phyloP scores from a whole-genome alignment of 2,329 filamentous ascomycete species.

The Tolypocladium nubicola region DNA sequence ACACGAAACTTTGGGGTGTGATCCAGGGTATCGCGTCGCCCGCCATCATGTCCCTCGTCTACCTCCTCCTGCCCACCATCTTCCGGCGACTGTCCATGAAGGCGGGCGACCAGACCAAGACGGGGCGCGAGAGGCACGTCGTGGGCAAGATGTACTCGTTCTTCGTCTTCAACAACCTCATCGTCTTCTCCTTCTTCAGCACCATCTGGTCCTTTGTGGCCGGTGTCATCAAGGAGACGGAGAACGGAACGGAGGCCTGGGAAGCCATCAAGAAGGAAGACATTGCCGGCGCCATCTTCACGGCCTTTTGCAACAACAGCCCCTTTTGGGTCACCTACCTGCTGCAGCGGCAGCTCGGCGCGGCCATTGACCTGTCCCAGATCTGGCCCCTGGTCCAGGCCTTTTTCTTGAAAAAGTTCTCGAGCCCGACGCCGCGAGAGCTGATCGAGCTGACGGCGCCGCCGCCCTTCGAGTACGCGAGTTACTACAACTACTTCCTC shows the following conservation, averaged over 20 bases:
- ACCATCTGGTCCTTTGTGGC: conserved; percentile 66
- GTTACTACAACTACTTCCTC: conserved; percentile 96
- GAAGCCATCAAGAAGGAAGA: conserved; percentile 54
- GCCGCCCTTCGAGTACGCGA: conserved; percentile 86
- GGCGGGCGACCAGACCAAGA: conserved; percentile 86
- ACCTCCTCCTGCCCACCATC: conserved; percentile 78
- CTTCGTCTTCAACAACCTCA: conserved; percentile 93
- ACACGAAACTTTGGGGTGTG: conserved; percentile 67
- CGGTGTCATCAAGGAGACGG: conserved; percentile 48
- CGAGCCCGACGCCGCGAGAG: conserved; percentile 79
- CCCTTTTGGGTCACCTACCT: conserved; percentile 93
- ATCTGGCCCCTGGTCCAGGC: conserved; percentile 74
- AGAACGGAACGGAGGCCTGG: conserved; percentile 52
- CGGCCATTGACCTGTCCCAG: conserved; percentile 88
- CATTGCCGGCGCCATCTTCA: conserved; percentile 54
- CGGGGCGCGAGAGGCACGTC: conserved; percentile 83
- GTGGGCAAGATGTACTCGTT: conserved; percentile 85
- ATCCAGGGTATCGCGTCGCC: conserved; percentile 89
- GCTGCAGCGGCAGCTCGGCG: conserved; percentile 83
- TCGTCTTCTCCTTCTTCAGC: conserved; percentile 89
- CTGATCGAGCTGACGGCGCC: conserved; percentile 89
- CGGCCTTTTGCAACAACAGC: conserved; percentile 70
- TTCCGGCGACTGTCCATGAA: conserved; percentile 79
- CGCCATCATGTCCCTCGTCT: conserved; percentile 76
- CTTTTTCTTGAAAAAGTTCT: conserved; percentile 75